Percentiles rank a stretch among this genome's conserved stretches.
Conservation (phyloP, 371 early-diverging fungal genomes). For the Gilbertella persicaria region DNA sequence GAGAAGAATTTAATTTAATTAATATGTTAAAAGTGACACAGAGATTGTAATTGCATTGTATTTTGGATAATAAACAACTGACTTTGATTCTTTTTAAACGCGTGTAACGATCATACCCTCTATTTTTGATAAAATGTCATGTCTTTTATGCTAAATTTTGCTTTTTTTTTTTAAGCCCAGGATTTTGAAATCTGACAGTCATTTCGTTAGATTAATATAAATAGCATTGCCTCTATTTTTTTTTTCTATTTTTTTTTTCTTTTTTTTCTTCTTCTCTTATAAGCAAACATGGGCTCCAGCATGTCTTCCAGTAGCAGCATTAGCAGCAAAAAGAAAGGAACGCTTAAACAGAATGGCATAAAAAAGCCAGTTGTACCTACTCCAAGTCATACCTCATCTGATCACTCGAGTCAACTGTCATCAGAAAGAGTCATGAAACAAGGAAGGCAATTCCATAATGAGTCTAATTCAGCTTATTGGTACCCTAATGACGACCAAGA, state of each 20-base stretch:
- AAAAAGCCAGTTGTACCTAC: neutral
- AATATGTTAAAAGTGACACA: neutral
- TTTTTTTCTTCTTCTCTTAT: neutral
- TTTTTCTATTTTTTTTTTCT: neutral
- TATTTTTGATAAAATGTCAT: neutral
- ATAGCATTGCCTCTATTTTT: neutral
- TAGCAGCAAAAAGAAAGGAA: slow-evolving; percentile 7
- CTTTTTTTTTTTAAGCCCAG: neutral
- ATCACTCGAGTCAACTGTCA: neutral
- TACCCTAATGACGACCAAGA: slow-evolving; percentile 33
- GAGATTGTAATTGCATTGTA: too few relatives aligned
- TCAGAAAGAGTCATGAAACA: slow-evolving; percentile 7
- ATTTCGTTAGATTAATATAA: slow-evolving; percentile 1
- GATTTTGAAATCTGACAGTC: neutral
- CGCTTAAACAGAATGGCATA: neutral
- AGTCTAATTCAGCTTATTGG: slow-evolving; percentile 22
- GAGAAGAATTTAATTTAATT: slow-evolving; percentile 1
- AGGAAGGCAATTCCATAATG: slow-evolving; percentile 27
- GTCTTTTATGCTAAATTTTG: neutral
- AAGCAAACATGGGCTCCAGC: slow-evolving; percentile 14
- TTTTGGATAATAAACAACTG: too few relatives aligned
- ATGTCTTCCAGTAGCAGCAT: slow-evolving; percentile 5
- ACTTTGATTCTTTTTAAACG: too few relatives aligned
- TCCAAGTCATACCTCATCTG: slow-evolving; percentile 6
- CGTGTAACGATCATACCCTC: too few relatives aligned